Evolutionary conservation across 2,329 filamentous ascomycete species (phyloP).

Genomic region (Catunica adiposa): DNA sequence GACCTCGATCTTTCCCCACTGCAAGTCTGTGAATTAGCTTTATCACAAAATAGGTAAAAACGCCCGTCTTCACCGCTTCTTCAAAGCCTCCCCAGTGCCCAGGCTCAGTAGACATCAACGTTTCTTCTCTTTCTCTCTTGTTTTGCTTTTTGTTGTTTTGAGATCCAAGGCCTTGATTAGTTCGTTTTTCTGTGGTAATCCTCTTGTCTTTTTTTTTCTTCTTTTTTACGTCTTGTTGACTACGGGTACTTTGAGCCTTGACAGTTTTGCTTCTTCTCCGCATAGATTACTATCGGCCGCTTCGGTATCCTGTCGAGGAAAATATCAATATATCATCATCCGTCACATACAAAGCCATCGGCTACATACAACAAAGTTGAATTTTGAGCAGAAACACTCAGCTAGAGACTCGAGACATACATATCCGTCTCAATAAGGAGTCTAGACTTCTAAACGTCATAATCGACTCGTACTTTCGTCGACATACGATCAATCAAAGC

Average conservation of each 20-base stretch:
- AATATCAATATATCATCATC: no score
- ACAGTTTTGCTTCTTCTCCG: no score
- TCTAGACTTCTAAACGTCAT: no score
- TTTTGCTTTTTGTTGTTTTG: slow-evolving; percentile 1
- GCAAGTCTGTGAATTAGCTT: no score
- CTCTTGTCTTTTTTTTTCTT: not conserved
- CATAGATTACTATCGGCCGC: no score
- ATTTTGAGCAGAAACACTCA: not conserved
- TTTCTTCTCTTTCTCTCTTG: slow-evolving; percentile 11
- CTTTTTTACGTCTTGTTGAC: no score
- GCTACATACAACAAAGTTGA: no score
- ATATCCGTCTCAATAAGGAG: no score
- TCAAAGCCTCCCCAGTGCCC: slow-evolving; percentile 10
- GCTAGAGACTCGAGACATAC: not conserved
- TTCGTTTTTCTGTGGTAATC: not conserved
- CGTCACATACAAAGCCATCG: no score
- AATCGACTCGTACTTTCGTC: not conserved
- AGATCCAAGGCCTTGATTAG: not conserved
- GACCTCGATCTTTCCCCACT: not conserved
- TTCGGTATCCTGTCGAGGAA: no score
- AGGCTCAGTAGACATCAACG: slow-evolving; percentile 4
- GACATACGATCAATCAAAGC: no score
- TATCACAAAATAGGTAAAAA: not conserved
- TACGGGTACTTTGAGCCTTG: no score
- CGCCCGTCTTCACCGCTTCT: slow-evolving; percentile 9